Base-by-base conservation (phyloP, 2,329 filamentous ascomycete species). In the Aspergillus texensis region DNA sequence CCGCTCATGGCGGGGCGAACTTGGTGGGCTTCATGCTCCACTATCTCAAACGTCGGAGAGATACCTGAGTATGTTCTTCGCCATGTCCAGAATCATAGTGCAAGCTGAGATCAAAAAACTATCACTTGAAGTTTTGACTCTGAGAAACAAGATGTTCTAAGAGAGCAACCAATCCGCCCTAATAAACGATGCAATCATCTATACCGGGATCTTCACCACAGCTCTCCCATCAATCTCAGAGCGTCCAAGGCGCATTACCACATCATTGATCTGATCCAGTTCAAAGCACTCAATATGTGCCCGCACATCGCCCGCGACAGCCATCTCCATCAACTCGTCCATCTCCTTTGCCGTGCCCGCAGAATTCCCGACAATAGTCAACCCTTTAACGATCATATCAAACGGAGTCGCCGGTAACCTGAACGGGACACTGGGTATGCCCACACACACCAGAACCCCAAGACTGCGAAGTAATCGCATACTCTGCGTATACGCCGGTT, bases 381-480 rank as follows among this genome's bases (percentile, higher is more conserved):
- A 71, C 16, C 81, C 78, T 76, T 77, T 78, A 30, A 82, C 80
- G 43, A 81, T 80, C 76, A 83, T 82, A 34, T 81, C 78, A 28
- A 83, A 78, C 0, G 81, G 81, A 6, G 78, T 79, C 64, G 81
- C 80, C 6, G 81, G 81, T 21, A 83, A 73, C 66, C 76, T 76
- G 64, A 80, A 82, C 3, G 75, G 76, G 5, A 74, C 70, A 54
- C 77, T 80, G 11, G 81, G 81, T 43, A 83, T 74, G 1, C 81
- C 81, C 5, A 83, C 80, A 39, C 81, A 83, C 1, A 83, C 81
- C 41, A 83, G 74, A 0, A 82, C 81, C 0, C 81, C 81, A n/a
- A 78, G 74, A 8, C 78, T 78, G 11, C 81, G 75, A n/a, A 81
- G 72, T 52, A 83, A 73, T 12, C 75, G 73, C 60, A 81, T 76